phyloP scores from a whole-genome alignment of 2,329 filamentous ascomycete species.

The Aspergillus tamarii region DNA sequence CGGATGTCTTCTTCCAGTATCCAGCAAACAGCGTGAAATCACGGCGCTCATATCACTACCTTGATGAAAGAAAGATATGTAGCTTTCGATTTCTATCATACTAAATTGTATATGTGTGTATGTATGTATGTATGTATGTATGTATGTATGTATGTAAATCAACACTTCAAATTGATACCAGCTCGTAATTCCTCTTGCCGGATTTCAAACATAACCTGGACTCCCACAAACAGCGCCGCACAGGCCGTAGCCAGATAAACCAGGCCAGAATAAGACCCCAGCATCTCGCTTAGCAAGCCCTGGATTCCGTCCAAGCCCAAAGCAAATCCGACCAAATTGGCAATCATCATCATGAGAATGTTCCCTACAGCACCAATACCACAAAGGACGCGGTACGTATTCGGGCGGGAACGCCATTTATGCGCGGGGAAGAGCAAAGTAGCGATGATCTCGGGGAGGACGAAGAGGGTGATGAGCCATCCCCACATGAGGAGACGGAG shows the following conservation, averaged over 20 bases:
- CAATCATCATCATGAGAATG: constrained; percentile 91
- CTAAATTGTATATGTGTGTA: not conserved
- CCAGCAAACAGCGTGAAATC: not conserved
- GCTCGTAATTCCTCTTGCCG: constrained; percentile 80
- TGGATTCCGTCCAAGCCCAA: constrained; percentile 86
- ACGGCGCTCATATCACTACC: not conserved
- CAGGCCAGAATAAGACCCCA: constrained; percentile 75
- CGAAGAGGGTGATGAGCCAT: constrained; percentile 93
- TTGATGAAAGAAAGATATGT: not conserved
- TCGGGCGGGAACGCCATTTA: constrained; percentile 71
- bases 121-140: not conserved
- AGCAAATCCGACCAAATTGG: constrained; percentile 93
- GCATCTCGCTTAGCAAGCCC: constrained; percentile 73
- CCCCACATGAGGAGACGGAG: constrained; percentile 91
- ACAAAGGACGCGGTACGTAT: constrained; percentile 76
- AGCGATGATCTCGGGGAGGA: constrained; percentile 82
- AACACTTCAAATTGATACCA: constrained; percentile 85
- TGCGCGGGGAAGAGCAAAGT: constrained; percentile 71
- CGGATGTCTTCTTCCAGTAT: not conserved
- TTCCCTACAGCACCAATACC: constrained; percentile 81
- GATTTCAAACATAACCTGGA: constrained; percentile 96
- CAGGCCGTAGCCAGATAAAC: constrained; percentile 74
- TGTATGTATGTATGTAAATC: constrained; percentile 9
- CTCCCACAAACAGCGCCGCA: constrained; percentile 76
- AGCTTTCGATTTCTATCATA: not conserved